Conservation (phyloP, 1,284 basidiomycete genomes). For the Bjerkandera adusta region DNA sequence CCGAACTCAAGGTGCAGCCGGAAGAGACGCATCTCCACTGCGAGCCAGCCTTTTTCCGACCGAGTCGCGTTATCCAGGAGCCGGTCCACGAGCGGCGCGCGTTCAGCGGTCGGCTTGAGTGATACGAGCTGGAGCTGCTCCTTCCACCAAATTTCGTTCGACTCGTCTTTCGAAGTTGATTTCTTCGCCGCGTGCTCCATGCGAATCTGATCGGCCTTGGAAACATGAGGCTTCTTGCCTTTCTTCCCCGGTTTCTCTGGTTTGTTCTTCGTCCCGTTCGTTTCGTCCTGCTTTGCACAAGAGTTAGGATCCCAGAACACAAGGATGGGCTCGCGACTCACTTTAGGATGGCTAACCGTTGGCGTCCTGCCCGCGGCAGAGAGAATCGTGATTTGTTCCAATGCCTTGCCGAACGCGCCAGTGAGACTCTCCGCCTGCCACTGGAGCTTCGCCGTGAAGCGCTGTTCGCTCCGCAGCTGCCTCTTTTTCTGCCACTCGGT, state of each 20-base stretch:
- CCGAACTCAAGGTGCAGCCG: conserved; percentile 49
- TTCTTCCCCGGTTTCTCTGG: conserved; percentile 19
- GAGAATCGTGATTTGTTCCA: conserved; percentile 53
- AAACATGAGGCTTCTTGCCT: conserved; percentile 30
- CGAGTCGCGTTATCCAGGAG: conserved; percentile 42
- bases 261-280: too few relatives aligned
- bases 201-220: conserved; percentile 41
- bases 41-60: conserved; percentile 39
- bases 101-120: conserved; percentile 26
- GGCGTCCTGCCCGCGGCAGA: conserved; percentile 30
- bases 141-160: conserved; percentile 47
- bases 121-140: conserved; percentile 39
- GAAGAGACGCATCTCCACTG: conserved; percentile 50
- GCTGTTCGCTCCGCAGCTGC: conserved; percentile 45
- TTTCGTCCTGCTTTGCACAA: neutral
- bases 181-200: conserved; percentile 46
- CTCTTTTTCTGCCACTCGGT: conserved; percentile 36
- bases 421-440: conserved; percentile 60
- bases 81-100: conserved; percentile 33
- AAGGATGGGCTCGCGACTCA: conserved; percentile 5
- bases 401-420: conserved; percentile 51
- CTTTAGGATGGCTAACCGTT: conserved; percentile 13
- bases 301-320: neutral
- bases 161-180: conserved; percentile 34
- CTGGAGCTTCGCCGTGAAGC: conserved; percentile 54